Base-by-base conservation (phyloP, 2,329 filamentous ascomycete species). In the Fusarium algeriense region DNA sequence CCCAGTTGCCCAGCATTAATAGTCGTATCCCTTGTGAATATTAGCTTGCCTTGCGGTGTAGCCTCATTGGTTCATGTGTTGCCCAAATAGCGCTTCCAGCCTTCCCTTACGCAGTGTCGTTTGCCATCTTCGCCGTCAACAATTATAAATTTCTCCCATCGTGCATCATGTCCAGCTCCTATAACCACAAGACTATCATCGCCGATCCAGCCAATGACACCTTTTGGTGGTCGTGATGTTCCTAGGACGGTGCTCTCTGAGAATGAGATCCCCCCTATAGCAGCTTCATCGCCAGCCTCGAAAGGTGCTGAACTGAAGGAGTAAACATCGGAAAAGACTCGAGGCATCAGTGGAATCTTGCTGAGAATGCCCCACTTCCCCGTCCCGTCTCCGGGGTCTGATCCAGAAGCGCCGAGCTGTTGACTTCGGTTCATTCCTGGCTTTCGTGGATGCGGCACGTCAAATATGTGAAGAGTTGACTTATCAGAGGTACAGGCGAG, bases 401-500 rank as follows among this genome's bases (percentile, higher is more conserved):
- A 70, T 8, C 75, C 76, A 6, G 75, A 64, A 37, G 64, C 53
- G 9, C 74, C 66, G 6, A 77, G 65, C 28, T 81, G 71, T 64
- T 80, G 76, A 62, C 76, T 79, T 65, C 78, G 77, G 45, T 76
- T 77, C 34, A 77, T 73, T 10, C 78, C 74, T 6, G 81, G 79
- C 69, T 82, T 83, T 54, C 83, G 84, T 12, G 85, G 83, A 64
- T 88, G 87, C 7, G 92, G 91, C 2, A 98, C 86, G 77, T 98
- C 94, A 78, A 98, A 99, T 40, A 99, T 88, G 81, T 99, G 96
- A 14, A 99, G 86, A 1, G 95, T 99, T 9, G 93, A 95, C 82
- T 98, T 99, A 85, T 99, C 96, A 2, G 95, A 98, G 2, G 95
- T 98, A 68, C 94, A 95, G 30, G 96, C 96, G 14, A 98, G 87